These are phyloP conservation scores for Maudiozyma bulderi DNA, from an alignment of 805 yeast species.

Conservation along the genomic window DNA sequence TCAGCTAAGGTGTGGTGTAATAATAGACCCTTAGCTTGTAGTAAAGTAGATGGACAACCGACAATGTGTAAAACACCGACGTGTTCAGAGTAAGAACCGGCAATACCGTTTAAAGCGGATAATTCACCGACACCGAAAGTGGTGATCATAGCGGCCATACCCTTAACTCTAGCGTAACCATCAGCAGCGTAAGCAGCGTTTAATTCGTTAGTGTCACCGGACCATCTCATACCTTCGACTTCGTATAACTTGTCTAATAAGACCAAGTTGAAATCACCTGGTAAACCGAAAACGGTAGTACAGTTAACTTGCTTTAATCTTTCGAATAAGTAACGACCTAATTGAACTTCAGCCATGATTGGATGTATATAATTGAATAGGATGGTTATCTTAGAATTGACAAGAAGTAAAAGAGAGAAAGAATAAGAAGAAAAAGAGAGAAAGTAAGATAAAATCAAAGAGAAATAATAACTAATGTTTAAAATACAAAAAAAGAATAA, in stretches of 20 bases:
- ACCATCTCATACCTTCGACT: constrained; percentile 2
- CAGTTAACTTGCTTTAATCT: constrained; percentile 1
- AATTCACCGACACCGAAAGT: constrained; percentile 2
- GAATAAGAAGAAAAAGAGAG: neutral
- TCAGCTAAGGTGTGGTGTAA: constrained; percentile 2
- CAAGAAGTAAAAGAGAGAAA: neutral
- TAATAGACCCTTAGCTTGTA: constrained; percentile 1
- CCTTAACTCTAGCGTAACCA: constrained; percentile 2
- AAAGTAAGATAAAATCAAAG: neutral
- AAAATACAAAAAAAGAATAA: neutral
- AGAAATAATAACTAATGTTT: neutral
- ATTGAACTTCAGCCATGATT: constrained; percentile 7
- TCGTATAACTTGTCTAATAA: constrained; percentile 1
- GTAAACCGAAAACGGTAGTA: constrained; percentile 1
- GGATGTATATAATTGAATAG: constrained; percentile 16
- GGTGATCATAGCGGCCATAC: constrained; percentile 2
- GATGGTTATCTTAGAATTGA: neutral
- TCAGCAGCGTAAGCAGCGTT: constrained; percentile 3
- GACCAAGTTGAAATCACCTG: constrained; percentile 2
- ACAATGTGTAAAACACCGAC: constrained; percentile 2
- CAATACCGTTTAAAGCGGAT: constrained; percentile 1
- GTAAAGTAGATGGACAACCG: neutral
- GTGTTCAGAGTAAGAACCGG: constrained; percentile 3
- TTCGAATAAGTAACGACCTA: constrained; percentile 2
- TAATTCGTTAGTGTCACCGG: constrained; percentile 2